Evolutionary conservation across 306 rosid species (phyloP).

Genomic region (Vachellia collinsii): DNA sequence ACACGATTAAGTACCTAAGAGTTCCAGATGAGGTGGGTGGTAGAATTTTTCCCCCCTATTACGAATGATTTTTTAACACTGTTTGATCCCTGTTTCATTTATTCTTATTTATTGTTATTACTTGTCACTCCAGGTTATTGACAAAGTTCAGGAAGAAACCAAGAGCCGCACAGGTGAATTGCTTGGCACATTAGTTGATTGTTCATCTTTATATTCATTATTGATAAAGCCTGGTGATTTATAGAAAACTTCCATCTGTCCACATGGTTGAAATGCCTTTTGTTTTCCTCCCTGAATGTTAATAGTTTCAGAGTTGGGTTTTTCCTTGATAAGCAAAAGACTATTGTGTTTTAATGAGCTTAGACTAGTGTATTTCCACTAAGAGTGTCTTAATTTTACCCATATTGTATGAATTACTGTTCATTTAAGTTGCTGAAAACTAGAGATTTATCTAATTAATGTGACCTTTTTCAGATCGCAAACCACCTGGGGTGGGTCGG

Average conservation of each 20-base stretch:
- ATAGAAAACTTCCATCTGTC: not conserved
- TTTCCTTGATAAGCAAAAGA: constrained; percentile 1
- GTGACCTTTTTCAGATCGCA: constrained; percentile 65
- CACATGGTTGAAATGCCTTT: constrained; percentile 1
- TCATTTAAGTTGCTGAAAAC: constrained; percentile 1
- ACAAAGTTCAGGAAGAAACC: constrained; percentile 98
- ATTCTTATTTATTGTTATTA: constrained; percentile 31
- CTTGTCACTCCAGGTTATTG: constrained; percentile 73
- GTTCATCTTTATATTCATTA: constrained; percentile 24
- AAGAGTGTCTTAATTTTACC: not conserved
- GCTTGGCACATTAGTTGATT: constrained; percentile 11
- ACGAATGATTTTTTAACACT: not conserved
- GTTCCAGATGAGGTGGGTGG: constrained; percentile 95
- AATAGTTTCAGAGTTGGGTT: not conserved
- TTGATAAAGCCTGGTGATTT: constrained; percentile 15
- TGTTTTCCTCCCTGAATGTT: not conserved
- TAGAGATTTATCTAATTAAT: constrained; percentile 15
- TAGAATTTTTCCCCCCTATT: not conserved
- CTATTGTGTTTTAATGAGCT: not conserved
- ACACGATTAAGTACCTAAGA: constrained; percentile 92
- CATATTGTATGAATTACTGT: not conserved
- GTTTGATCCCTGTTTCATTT: not conserved
- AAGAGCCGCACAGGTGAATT: constrained; percentile 83
- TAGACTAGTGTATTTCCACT: not conserved
- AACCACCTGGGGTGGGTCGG: constrained; percentile 97